Percentiles rank a stretch among this genome's conserved stretches.
These are phyloP conservation scores for Gossypium stocksii DNA, from an alignment of 345 rosid genomes.

Conservation along the genomic window DNA sequence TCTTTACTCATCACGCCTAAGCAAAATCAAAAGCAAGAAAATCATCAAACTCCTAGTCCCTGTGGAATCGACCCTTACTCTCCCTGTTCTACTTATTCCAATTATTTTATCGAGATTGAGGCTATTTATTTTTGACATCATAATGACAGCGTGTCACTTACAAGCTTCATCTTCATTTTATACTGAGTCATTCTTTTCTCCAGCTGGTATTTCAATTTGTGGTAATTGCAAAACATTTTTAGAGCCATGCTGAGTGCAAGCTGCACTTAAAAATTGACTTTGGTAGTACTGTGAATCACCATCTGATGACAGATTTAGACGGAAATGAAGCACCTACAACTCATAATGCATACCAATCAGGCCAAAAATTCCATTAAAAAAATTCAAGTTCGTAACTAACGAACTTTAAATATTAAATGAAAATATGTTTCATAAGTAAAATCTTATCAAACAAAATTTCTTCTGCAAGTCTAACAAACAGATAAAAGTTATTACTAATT, in stretches of 20 bases:
- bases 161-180: conserved; percentile 4
- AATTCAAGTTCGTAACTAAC: background rate
- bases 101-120: no score
- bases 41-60: no score
- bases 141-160: no score
- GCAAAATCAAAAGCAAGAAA: no score
- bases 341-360: conserved; percentile 1
- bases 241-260: conserved; percentile 15
- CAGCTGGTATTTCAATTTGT: conserved; percentile 21
- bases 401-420: background rate
- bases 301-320: conserved; percentile 35
- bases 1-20: no score
- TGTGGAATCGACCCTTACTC: no score
- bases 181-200: background rate
- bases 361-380: background rate
- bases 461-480: background rate
- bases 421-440: background rate
- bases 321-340: conserved; percentile 36
- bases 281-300: conserved; percentile 23
- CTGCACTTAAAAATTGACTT: conserved; percentile 15
- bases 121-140: no score
- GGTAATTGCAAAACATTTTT: conserved; percentile 8
- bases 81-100: no score
- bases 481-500: background rate
- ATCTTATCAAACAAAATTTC: background rate